Conservation (phyloP, 495 filamentous ascomycete species). For the Aspergillus funiculosus region DNA sequence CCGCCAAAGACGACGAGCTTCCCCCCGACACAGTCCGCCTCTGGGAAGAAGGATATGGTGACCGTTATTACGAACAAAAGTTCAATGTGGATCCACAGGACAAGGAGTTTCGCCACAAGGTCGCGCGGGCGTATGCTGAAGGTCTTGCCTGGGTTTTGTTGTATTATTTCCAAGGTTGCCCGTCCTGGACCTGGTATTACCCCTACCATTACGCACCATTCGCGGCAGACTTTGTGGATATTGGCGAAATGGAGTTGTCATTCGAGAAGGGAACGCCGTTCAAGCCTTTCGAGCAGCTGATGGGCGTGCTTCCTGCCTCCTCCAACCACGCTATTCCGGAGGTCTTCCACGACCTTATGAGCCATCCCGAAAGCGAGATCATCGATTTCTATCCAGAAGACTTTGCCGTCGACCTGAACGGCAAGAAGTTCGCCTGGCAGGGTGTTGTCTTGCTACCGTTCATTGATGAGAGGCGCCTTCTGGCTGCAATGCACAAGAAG, state of each 20-base stretch:
- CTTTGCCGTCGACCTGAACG: conserved; percentile 89
- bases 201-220: conserved; percentile 98
- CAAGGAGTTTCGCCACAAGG: conserved; percentile 80
- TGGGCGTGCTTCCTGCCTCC: conserved; percentile 92
- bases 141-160: conserved; percentile 95
- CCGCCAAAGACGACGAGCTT: conserved; percentile 49
- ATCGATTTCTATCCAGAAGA: conserved; percentile 96
- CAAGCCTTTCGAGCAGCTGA: conserved; percentile 92
- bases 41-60: conserved; percentile 93
- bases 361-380: conserved; percentile 76
- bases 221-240: conserved; percentile 86
- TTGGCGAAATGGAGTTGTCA: conserved; percentile 67
- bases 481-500: conserved; percentile 75
- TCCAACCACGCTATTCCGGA: conserved; percentile 87
- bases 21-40: conserved; percentile 77
- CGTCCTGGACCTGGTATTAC: conserved; percentile 98
- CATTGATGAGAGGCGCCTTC: conserved; percentile 84
- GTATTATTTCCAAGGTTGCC: conserved; percentile 98
- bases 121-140: conserved; percentile 90
- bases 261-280: conserved; percentile 88
- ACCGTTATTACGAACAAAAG: conserved; percentile 96
- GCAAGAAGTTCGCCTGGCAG: conserved; percentile 98
- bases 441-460: conserved; percentile 91
- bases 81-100: conserved; percentile 82
- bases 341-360: conserved; percentile 85